Conservation (phyloP, 148 eudicot genomes). For the Heliamphora exappendiculata region DNA sequence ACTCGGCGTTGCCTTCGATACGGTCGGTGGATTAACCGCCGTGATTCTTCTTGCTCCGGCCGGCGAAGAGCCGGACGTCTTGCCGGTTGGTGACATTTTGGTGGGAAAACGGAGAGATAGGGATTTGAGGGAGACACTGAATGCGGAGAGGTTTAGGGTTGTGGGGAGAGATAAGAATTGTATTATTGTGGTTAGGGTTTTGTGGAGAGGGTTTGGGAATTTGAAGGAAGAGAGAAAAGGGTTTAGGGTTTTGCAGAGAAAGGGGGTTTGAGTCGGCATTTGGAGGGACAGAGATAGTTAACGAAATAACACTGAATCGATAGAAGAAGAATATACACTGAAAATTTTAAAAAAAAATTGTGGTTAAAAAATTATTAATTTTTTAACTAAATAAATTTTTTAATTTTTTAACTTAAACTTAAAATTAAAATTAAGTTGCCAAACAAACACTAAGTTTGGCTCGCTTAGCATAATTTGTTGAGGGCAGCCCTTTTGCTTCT, state of each 20-base stretch:
- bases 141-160: constrained; percentile 18
- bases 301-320: too few species aligned
- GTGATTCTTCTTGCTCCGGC: constrained; percentile 65
- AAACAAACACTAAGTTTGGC: too few species aligned
- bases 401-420: too few species aligned
- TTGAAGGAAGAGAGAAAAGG: constrained; percentile 21
- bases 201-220: constrained; percentile 28
- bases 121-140: constrained; percentile 15
- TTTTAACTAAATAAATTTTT: too few species aligned
- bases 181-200: constrained; percentile 21
- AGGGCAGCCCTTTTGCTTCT: too few species aligned
- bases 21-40: constrained; percentile 38
- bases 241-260: constrained; percentile 28
- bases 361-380: too few species aligned
- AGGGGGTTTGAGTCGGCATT: constrained; percentile 46
- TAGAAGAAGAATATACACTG: too few species aligned
- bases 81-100: constrained; percentile 22
- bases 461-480: too few species aligned
- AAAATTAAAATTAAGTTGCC: too few species aligned
- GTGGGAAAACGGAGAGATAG: constrained; percentile 13
- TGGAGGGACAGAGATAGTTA: neutral
- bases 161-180: constrained; percentile 15
- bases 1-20: constrained; percentile 59
- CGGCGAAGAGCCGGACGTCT: constrained; percentile 55
- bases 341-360: too few species aligned